Conservation (phyloP, 106 monocot genomes). For the Phalaenopsis equestris region DNA sequence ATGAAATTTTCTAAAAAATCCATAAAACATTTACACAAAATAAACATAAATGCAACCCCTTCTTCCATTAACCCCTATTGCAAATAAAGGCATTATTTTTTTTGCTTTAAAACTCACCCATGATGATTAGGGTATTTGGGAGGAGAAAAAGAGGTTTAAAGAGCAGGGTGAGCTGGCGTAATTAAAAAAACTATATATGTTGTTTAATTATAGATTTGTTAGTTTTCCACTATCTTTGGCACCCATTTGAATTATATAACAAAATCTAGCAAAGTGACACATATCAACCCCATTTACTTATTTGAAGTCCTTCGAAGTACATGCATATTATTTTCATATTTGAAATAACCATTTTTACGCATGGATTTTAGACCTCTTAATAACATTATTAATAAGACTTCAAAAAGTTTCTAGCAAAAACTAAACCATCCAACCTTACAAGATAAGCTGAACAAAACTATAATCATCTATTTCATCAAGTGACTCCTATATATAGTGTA, state of each 20-base stretch:
- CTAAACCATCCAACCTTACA: not conserved
- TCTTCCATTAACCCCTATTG: not conserved
- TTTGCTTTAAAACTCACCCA: not conserved
- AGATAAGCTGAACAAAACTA: not conserved
- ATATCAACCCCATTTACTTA: not conserved
- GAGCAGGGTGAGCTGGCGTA: not conserved
- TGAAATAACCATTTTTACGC: not conserved
- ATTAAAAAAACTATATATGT: not conserved
- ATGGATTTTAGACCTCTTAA: not conserved
- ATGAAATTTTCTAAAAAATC: not conserved
- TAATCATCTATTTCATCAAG: not conserved
- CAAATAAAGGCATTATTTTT: not conserved
- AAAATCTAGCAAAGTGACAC: slow-evolving; percentile 1
- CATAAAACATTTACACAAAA: not conserved
- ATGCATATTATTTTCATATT: not conserved
- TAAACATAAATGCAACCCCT: not conserved
- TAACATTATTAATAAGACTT: not conserved
- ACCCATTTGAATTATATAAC: not conserved
- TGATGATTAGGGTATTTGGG: not conserved
- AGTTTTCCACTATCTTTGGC: not conserved
- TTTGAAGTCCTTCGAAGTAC: not conserved
- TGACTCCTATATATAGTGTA: not conserved
- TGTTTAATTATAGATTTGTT: not conserved
- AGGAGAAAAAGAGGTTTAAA: not conserved
- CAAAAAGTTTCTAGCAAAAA: not conserved